Evolutionary conservation across 2,329 filamentous ascomycete species (phyloP).

Genomic region (Blastomyces emzantsi): DNA sequence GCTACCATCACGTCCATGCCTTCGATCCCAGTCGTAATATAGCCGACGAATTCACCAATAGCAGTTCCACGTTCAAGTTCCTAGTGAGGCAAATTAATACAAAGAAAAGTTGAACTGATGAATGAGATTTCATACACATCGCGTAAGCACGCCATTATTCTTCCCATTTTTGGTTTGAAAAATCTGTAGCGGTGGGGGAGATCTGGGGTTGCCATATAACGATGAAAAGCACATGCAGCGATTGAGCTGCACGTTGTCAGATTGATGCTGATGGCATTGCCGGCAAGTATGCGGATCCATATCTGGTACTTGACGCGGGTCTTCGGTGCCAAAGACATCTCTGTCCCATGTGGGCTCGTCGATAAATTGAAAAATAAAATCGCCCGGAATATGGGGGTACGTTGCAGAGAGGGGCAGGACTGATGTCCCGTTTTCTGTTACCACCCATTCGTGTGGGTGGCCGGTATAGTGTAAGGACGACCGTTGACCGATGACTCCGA

Average conservation of each 20-base stretch:
- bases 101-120: slow-evolving; percentile 1
- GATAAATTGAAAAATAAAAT: slow-evolving; percentile 21
- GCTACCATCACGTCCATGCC: slow-evolving; percentile 49
- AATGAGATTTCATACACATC: slow-evolving; percentile 17
- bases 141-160: slow-evolving; percentile 44
- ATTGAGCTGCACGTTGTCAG: slow-evolving; percentile 42
- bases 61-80: slow-evolving; percentile 45
- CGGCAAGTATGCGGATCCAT: slow-evolving; percentile 34
- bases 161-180: slow-evolving; percentile 46
- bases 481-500: slow-evolving; percentile 19
- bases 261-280: slow-evolving; percentile 42
- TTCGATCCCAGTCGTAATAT: slow-evolving; percentile 45
- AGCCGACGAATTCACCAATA: slow-evolving; percentile 49
- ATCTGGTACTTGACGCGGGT: slow-evolving; percentile 39
- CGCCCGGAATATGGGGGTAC: slow-evolving; percentile 18
- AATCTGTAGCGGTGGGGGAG: slow-evolving; percentile 42
- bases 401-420: slow-evolving; percentile 16
- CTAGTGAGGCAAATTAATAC: slow-evolving; percentile 15
- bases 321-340: slow-evolving; percentile 41
- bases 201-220: slow-evolving; percentile 41
- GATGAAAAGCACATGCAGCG: slow-evolving; percentile 46
- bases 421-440: slow-evolving; percentile 10
- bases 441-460: slow-evolving; percentile 24
- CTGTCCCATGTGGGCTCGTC: slow-evolving; percentile 44
- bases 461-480: slow-evolving; percentile 17